Evolutionary conservation across 192 early-diverging fungal genomes (phyloP).

Genomic region (Geranomyces michiganensis): DNA sequence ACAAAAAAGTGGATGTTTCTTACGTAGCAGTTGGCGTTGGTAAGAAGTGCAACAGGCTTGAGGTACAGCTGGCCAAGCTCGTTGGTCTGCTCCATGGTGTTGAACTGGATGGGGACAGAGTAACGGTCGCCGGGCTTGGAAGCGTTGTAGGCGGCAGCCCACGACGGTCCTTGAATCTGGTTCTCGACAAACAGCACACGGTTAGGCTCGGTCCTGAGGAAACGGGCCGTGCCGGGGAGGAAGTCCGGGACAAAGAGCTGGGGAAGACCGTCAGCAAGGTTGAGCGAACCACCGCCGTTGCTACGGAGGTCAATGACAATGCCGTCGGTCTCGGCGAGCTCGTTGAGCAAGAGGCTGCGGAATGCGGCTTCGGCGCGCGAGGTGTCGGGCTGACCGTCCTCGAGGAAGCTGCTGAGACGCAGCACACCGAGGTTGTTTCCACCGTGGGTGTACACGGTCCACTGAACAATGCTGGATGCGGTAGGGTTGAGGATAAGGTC

Average conservation of each 20-base stretch:
- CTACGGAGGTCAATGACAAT: constrained; percentile 31
- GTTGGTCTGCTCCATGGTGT: neutral
- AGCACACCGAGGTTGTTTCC: constrained; percentile 36
- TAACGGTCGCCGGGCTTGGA: constrained; percentile 1
- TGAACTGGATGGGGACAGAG: neutral
- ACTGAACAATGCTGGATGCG: neutral
- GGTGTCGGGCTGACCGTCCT: neutral
- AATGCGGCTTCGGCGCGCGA: neutral
- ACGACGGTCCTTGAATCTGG: neutral
- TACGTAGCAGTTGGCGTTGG: constrained; percentile 20
- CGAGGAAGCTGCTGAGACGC: constrained; percentile 15
- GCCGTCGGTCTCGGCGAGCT: constrained; percentile 31
- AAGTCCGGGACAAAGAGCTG: constrained; percentile 27
- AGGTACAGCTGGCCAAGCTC: constrained; percentile 18
- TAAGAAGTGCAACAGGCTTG: constrained; percentile 26
- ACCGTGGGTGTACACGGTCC: constrained; percentile 14
- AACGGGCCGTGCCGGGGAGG: neutral
- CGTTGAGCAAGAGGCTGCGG: constrained; percentile 15
- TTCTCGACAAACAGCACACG: neutral
- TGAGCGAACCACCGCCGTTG: constrained; percentile 36
- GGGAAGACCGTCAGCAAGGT: constrained; percentile 26
- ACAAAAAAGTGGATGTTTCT: too few relatives aligned
- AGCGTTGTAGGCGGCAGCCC: neutral
- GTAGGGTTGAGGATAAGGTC: constrained; percentile 14
- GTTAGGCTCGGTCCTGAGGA: neutral